phyloP scores from a whole-genome alignment of 257 asterid genomes.

The Capsicum baccatum region DNA sequence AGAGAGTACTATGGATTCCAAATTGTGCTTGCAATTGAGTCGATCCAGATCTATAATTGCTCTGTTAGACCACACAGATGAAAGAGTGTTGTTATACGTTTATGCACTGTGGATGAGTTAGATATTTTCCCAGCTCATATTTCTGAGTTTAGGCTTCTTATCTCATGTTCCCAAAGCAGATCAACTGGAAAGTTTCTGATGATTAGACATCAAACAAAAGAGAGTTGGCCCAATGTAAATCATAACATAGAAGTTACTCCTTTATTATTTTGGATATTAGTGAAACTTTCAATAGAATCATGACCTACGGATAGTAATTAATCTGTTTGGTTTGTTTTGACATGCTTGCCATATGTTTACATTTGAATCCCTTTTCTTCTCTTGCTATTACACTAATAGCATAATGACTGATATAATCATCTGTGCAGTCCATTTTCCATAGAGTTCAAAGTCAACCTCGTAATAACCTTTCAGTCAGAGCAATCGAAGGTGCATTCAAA shows the following conservation, averaged over 20 bases:
- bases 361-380: neutral
- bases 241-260: neutral
- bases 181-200: conserved; percentile 16
- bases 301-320: neutral
- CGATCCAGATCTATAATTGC: conserved; percentile 15
- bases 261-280: neutral
- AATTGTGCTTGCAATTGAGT: conserved; percentile 21
- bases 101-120: neutral
- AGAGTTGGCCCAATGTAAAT: neutral
- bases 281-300: neutral
- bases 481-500: conserved; percentile 52
- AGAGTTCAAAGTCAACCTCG: conserved; percentile 74
- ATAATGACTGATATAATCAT: conserved; percentile 4
- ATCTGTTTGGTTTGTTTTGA: conserved; percentile 17
- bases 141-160: neutral
- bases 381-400: neutral
- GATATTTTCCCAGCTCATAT: neutral
- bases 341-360: neutral
- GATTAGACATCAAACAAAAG: neutral
- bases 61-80: neutral
- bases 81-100: neutral
- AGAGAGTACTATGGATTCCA: neutral
- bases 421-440: conserved; percentile 76
- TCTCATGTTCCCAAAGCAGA: neutral
- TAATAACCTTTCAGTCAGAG: conserved; percentile 64